phyloP scores from a whole-genome alignment of 345 rosid species.

The Pistacia vera region DNA sequence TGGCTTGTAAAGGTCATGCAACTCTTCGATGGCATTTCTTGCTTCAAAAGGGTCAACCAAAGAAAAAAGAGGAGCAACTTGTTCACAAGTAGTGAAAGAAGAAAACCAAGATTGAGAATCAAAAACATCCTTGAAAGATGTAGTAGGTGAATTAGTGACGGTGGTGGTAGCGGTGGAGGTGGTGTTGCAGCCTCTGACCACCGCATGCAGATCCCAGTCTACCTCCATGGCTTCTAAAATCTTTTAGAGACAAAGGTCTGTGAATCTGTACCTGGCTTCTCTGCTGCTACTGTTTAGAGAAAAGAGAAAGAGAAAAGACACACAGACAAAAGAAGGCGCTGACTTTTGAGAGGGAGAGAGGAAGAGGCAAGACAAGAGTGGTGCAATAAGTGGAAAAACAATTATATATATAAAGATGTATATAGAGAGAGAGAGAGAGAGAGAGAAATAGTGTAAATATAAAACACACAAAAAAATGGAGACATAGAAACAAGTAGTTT shows the following conservation, averaged over 20 bases:
- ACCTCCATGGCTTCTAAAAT: slow-evolving; percentile 53
- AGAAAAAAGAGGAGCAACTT: slow-evolving; percentile 22
- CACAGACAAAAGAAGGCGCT: slow-evolving; percentile 65
- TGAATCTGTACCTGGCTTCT: slow-evolving; percentile 32
- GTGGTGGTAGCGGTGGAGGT: slow-evolving; percentile 34
- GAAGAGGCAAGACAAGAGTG: slow-evolving; percentile 16
- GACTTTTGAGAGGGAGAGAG: slow-evolving; percentile 57
- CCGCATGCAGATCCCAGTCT: slow-evolving; percentile 98
- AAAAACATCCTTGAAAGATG: slow-evolving; percentile 28
- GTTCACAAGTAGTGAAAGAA: slow-evolving; percentile 12
- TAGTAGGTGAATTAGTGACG: slow-evolving; percentile 12
- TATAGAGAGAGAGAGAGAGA: slow-evolving; percentile 22
- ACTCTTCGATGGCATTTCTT: slow-evolving; percentile 46
- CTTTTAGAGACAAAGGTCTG: slow-evolving; percentile 28
- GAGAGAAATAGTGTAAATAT: slow-evolving; percentile 9
- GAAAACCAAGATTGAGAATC: slow-evolving; percentile 26
- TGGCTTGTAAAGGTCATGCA: slow-evolving; percentile 78
- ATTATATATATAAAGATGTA: slow-evolving; percentile 25
- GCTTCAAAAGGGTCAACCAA: slow-evolving; percentile 40
- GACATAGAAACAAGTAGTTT: slow-evolving; percentile 28
- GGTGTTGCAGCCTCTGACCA: slow-evolving; percentile 75
- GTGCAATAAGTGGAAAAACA: slow-evolving; percentile 32
- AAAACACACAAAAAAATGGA: slow-evolving; percentile 8
- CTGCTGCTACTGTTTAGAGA: slow-evolving; percentile 27
- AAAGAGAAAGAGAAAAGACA: slow-evolving; percentile 15